phyloP scores from a whole-genome alignment of 805 yeast species.

The Kuraishia piskuri region DNA sequence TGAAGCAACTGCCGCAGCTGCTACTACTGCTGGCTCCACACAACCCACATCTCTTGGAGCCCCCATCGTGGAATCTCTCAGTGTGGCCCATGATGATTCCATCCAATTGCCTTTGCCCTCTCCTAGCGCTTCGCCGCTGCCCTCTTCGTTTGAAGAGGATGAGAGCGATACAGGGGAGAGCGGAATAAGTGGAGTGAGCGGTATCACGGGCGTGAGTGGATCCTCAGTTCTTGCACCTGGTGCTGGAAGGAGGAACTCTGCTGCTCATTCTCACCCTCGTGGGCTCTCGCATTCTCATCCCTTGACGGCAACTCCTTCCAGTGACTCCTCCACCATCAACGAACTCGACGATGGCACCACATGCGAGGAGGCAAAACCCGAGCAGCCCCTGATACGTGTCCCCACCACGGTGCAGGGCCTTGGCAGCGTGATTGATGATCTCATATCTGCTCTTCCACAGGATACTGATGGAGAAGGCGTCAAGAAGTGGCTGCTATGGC shows the following conservation, averaged over 20 bases:
- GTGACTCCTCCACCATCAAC: conserved; percentile 13
- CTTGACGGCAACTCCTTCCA: background rate
- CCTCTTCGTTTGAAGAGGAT: conserved; percentile 17
- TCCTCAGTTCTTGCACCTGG: background rate
- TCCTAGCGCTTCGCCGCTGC: conserved; percentile 56
- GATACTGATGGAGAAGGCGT: background rate
- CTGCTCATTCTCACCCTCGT: background rate
- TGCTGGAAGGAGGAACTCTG: background rate
- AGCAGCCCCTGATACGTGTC: background rate
- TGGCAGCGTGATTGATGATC: background rate
- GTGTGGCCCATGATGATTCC: conserved; percentile 13
- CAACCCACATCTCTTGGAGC: too few species aligned
- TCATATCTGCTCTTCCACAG: conserved; percentile 2
- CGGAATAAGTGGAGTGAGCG: background rate
- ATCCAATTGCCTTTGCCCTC: conserved; percentile 56
- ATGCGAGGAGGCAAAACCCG: conserved; percentile 12
- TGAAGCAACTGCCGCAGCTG: too few species aligned
- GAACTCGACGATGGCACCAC: conserved; percentile 10
- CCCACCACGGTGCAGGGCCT: conserved; percentile 1
- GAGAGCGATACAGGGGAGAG: conserved; percentile 10
- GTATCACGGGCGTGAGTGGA: background rate
- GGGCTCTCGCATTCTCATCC: background rate
- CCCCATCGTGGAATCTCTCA: background rate
- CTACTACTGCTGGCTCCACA: too few species aligned
- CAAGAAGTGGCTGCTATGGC: conserved; percentile 29